Evolutionary conservation across 352 stramenopile species (phyloP).

Genomic region (Phytophthora sp.): DNA sequence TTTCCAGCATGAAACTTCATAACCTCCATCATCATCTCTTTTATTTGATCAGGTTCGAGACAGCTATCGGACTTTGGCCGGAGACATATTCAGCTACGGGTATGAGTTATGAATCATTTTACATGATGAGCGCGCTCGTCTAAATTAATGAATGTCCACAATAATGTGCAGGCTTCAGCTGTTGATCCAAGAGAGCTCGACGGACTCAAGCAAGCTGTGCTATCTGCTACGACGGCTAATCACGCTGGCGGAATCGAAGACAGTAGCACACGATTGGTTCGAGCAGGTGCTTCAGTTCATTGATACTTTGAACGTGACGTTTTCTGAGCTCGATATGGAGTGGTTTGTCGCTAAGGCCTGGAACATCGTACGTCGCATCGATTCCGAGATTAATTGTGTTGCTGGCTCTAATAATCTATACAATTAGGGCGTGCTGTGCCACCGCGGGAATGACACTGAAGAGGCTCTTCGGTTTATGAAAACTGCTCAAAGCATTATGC

Average conservation of each 20-base stretch:
- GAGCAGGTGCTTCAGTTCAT: conserved; percentile 67
- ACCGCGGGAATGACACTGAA: conserved; percentile 39
- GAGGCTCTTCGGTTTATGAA: conserved; percentile 55
- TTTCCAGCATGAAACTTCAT: neutral
- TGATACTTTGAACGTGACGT: conserved; percentile 48
- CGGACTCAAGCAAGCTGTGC: conserved; percentile 44
- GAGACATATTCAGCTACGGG: conserved; percentile 67
- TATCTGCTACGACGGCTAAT: conserved; percentile 74
- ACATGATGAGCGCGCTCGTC: neutral
- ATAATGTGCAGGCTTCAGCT: conserved; percentile 58
- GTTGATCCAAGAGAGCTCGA: conserved; percentile 49
- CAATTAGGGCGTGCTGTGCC: conserved; percentile 43
- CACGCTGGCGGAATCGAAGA: conserved; percentile 52
- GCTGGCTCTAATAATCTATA: conserved; percentile 5
- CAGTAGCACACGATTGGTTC: conserved; percentile 58
- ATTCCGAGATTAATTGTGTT: neutral
- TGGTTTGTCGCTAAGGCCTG: conserved; percentile 80
- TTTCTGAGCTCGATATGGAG: conserved; percentile 61
- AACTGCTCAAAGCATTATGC: conserved; percentile 45
- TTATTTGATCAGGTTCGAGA: conserved; percentile 45
- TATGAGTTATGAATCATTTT: conserved; percentile 19
- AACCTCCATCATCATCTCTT: conserved; percentile 2
- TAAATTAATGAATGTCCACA: neutral
- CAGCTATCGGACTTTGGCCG: conserved; percentile 62
- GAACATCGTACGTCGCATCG: conserved; percentile 63